Evolutionary conservation across 75 land plant genomes (phyloP), one percentile per base, ranked within the genome.

Genomic region (Selaginella moellendorffii): DNA sequence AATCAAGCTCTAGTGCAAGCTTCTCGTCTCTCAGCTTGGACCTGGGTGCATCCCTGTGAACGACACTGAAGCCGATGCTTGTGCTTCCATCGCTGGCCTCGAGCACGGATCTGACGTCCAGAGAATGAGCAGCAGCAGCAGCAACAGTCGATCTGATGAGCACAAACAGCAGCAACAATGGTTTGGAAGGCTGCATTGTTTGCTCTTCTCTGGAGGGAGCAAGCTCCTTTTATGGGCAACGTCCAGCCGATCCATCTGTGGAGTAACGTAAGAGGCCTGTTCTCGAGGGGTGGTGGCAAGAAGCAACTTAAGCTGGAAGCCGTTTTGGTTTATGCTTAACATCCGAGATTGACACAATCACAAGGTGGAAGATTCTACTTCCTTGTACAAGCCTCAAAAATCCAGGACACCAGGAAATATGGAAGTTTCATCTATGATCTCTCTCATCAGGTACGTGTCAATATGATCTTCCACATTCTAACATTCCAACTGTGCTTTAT

Each of bases 31-130:
- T 5, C 5, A 36, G 46, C 14, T 5, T 5, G 14, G 46, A 36
- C 46, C 46, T 36, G 14, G 46, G 46, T 36, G 46, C 46, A 36
- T 36, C 46, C 46, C 46, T 36, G 46, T 36, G 46, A 36, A 36
- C 14, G 46, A 36, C 14, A 36, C 14, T 5, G 14, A 36, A 36
- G 10, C 46, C 46, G 14, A 14, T 14, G 14, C 46, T 36, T 5
- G 5, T 36, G 14, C 14, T 14, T 36, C 10, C 46, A 36, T 14
- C 14, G 14, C 10, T 36, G 5, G 46, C 14, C 46, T 36, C 46
- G 14, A 36, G 46, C 5, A 36, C 46, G 5, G 46, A 5, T 14
- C 14, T 5, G 10, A 36, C 46, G 46, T 36, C 46, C 46, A 36
- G 14, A 36, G 46, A 36, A 36, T 36, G 46, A 5, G 46, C 5